Conservation (phyloP, 768 basidiomycete genomes). For the Paxillus ammoniavirescens region DNA sequence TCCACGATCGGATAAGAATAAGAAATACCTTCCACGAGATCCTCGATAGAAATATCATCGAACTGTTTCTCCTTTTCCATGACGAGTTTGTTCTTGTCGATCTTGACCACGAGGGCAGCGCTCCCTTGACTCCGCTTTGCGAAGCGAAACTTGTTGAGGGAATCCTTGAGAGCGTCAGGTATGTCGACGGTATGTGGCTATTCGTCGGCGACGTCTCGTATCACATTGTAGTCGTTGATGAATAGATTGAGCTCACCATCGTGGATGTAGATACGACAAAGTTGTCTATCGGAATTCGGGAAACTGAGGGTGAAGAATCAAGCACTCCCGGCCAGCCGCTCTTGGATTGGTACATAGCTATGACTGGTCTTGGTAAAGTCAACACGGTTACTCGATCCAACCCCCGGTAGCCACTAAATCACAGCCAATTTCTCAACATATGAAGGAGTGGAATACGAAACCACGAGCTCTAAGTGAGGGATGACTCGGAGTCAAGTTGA, state of each 20-base stretch:
- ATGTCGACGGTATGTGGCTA: conserved; percentile 73
- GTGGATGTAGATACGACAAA: neutral
- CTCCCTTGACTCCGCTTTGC: conserved; percentile 60
- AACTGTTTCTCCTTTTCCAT: conserved; percentile 86
- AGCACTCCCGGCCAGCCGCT: too few relatives aligned
- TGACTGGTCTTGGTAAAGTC: too few relatives aligned
- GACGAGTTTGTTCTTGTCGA: conserved; percentile 76
- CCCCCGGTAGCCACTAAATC: too few relatives aligned
- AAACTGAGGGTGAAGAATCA: too few relatives aligned
- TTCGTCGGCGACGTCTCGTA: neutral
- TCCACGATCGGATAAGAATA: neutral
- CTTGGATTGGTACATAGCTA: too few relatives aligned
- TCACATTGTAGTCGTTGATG: neutral
- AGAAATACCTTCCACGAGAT: conserved; percentile 77
- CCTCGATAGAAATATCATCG: conserved; percentile 72
- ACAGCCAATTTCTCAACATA: too few relatives aligned
- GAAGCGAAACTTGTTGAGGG: conserved; percentile 83
- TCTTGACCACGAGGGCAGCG: conserved; percentile 85
- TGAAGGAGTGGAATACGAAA: too few relatives aligned
- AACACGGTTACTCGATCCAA: too few relatives aligned
- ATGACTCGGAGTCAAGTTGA: neutral
- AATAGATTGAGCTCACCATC: conserved; percentile 20
- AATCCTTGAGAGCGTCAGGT: conserved; percentile 71
- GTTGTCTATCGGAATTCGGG: too few relatives aligned
- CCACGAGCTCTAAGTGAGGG: too few relatives aligned